These are phyloP conservation scores for Dactylellina leptospora DNA, from an alignment of 2,329 filamentous ascomycete genomes.

Conservation along the genomic window DNA sequence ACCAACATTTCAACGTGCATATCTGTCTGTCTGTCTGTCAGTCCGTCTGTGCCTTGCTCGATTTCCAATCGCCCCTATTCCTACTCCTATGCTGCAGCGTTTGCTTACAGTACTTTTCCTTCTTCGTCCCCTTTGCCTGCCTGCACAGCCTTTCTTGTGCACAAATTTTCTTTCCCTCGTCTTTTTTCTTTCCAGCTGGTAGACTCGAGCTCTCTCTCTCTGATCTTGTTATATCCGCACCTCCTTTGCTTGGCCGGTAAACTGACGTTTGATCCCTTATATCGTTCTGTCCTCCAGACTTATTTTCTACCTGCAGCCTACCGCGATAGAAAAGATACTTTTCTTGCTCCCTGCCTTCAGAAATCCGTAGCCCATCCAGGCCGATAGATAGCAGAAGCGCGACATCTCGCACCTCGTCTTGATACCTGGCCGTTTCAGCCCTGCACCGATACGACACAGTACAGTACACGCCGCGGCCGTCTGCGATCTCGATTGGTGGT, in stretches of 20 bases:
- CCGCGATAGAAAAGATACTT: not conserved
- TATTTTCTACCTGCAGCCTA: not conserved
- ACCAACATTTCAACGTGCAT: too few species aligned
- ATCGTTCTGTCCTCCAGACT: conserved; percentile 5
- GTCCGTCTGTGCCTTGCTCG: not conserved
- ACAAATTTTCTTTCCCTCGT: conserved; percentile 21
- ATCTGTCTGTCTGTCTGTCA: too few species aligned
- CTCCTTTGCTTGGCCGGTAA: not conserved
- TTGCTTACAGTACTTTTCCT: conserved; percentile 44
- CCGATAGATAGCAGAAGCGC: too few species aligned
- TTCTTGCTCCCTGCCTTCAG: not conserved
- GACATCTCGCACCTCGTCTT: not conserved
- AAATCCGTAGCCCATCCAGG: too few species aligned
- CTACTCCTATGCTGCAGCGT: conserved; percentile 23
- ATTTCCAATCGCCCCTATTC: conserved; percentile 48
- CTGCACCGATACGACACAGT: too few species aligned
- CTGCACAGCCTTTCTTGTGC: conserved; percentile 30
- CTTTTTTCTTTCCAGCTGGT: not conserved
- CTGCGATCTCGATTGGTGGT: not conserved
- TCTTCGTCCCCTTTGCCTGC: conserved; percentile 27
- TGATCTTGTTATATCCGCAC: not conserved
- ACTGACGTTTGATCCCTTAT: too few species aligned
- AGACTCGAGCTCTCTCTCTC: too few species aligned
- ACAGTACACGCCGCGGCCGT: not conserved
- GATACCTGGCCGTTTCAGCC: not conserved